Conservation (phyloP, 805 yeast species). For the Candida michaelii region DNA sequence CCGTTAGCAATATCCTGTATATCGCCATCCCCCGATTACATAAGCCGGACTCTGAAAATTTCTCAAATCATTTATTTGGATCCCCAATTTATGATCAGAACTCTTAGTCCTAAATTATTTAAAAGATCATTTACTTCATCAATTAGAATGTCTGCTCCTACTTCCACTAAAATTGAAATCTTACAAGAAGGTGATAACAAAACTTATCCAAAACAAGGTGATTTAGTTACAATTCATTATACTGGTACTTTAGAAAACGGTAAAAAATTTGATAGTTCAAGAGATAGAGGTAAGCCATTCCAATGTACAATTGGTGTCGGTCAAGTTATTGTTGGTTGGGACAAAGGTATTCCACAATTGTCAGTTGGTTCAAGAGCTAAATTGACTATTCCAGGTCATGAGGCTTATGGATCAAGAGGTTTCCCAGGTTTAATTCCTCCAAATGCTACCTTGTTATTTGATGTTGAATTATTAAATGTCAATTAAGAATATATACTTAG, state of each 20-base stretch:
- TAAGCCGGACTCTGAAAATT: not conserved
- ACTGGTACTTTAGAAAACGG: slow-evolving; percentile 95
- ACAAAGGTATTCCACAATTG: slow-evolving; percentile 87
- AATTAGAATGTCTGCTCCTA: slow-evolving; percentile 24
- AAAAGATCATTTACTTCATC: slow-evolving; percentile 1
- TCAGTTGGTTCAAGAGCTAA: slow-evolving; percentile 92
- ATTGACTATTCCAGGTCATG: slow-evolving; percentile 87
- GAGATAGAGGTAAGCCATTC: slow-evolving; percentile 94
- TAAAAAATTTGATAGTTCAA: slow-evolving; percentile 91
- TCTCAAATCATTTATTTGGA: not conserved
- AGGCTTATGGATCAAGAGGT: slow-evolving; percentile 93
- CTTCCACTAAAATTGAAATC: slow-evolving; percentile 41
- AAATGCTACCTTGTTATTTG: slow-evolving; percentile 87
- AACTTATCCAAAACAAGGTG: slow-evolving; percentile 85
- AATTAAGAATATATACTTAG: slow-evolving; percentile 30
- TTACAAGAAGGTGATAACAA: slow-evolving; percentile 74
- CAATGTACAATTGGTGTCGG: slow-evolving; percentile 94
- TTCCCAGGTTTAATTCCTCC: slow-evolving; percentile 97
- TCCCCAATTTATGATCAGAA: slow-evolving; percentile 3
- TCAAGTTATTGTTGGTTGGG: slow-evolving; percentile 97
- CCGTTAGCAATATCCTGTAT: not conserved
- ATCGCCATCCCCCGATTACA: not conserved
- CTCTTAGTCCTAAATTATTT: slow-evolving; percentile 5
- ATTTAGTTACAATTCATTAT: slow-evolving; percentile 90
- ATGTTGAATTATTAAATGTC: slow-evolving; percentile 68